A percentile compares a stretch with the other conserved stretches of the same genome.
phyloP scores from a whole-genome alignment of 495 filamentous ascomycete genomes.

The Xylaria nigripes region DNA sequence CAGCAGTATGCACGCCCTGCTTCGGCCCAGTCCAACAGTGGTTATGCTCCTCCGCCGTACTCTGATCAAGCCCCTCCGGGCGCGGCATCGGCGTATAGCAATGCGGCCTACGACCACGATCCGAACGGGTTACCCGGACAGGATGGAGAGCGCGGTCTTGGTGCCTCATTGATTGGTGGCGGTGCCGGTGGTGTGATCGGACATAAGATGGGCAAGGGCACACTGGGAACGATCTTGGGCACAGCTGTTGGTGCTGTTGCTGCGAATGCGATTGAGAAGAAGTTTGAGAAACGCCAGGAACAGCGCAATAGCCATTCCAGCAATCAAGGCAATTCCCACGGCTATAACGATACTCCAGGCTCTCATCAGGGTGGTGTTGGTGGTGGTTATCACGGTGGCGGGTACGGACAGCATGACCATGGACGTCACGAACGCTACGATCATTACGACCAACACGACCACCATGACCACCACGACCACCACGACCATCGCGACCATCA shows the following conservation, averaged over 20 bases:
- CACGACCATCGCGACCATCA: too few relatives aligned
- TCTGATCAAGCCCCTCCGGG: too few relatives aligned
- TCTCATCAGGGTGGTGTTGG: too few relatives aligned
- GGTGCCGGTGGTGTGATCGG: constrained; percentile 46
- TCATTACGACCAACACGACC: constrained; percentile 10
- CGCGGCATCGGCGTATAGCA: too few relatives aligned
- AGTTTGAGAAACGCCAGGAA: constrained; percentile 27
- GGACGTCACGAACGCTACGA: too few relatives aligned
- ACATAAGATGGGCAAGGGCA: constrained; percentile 37
- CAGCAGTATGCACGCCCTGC: background rate
- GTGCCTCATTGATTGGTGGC: constrained; percentile 47
- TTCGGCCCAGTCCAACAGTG: too few relatives aligned
- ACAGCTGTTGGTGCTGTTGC: constrained; percentile 48
- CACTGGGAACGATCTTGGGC: constrained; percentile 43
- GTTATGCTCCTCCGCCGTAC: too few relatives aligned
- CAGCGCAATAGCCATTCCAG: background rate
- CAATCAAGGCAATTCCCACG: too few relatives aligned
- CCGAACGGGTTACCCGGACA: constrained; percentile 4
- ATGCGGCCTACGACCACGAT: constrained; percentile 2
- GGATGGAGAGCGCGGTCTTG: constrained; percentile 47
- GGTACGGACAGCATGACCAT: background rate
- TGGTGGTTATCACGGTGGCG: constrained; percentile 6
- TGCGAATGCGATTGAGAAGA: constrained; percentile 46
- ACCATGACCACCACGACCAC: background rate
- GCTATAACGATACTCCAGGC: too few relatives aligned